Base-by-base conservation (phyloP, 2,329 filamentous ascomycete genomes). In the Tolypocladium pustulatum region DNA sequence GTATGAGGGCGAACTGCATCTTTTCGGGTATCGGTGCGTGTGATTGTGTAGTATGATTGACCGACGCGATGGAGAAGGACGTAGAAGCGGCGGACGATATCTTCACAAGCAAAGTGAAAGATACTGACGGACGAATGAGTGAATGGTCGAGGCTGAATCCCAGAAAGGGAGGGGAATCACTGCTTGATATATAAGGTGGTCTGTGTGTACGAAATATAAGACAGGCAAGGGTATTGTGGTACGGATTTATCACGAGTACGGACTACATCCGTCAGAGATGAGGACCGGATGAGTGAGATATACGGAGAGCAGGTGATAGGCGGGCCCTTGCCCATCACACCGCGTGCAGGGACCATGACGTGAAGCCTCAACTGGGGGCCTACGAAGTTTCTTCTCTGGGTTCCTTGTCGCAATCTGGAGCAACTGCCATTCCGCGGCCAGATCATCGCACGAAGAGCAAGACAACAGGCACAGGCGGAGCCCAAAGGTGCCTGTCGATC, bases 1-100 rank as follows among this genome's bases (percentile, higher is more conserved):
- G 25, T 17, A 60, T 9, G 40, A 58, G 34, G 41, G 25, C 25
- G 56, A 55, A 56, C 58, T 60, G 58, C 61, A 62, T 65, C 20
- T 8, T 43, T 43, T 0, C 22, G 41, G 22, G 17, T 41, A 8
- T 22, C 10, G 20, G 15, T 32, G 4, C 8, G 3, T 36, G 20
- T 15, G 9, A 17, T 9, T 34, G 20, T 7, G 43, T 8, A 20
- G 8, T 27, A 25, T 30, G 25, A 3, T 30, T 30, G 17, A 3
- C 4, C 27, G 22, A n/a, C 9, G 27, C 6, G 46, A n/a, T 8
- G 27, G 17, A 32, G 27, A 36, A 22, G 30, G 30, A 22, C 22
- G 30, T 20, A 36, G 30, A 36, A 53, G 30, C 27, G 15, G 27
- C 27, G 27, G 17, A 17, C 30, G 12, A 30, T 13, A 30, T 34